Conservation (phyloP, 306 rosid species). For the Geum urbanum region DNA sequence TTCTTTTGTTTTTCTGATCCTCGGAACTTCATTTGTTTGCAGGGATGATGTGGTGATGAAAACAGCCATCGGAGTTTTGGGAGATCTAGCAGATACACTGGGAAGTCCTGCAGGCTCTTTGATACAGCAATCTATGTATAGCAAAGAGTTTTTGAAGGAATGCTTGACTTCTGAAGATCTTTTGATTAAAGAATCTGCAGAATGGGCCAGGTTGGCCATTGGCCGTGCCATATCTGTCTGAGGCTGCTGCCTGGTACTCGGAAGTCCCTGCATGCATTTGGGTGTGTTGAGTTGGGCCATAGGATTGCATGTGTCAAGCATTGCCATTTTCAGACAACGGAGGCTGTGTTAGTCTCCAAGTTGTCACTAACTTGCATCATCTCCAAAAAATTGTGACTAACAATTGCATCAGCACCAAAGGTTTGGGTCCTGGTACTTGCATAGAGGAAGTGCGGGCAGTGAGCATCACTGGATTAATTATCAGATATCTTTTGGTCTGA, state of each 20-base stretch:
- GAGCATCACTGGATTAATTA: slow-evolving; percentile 20
- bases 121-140: slow-evolving; percentile 81
- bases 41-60: slow-evolving; percentile 93
- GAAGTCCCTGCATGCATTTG: slow-evolving; percentile 79
- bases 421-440: slow-evolving; percentile 42
- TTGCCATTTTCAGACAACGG: slow-evolving; percentile 60
- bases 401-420: slow-evolving; percentile 61
- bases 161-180: slow-evolving; percentile 87
- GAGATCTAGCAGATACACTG: slow-evolving; percentile 90
- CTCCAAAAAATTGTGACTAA: slow-evolving; percentile 62
- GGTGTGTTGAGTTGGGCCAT: slow-evolving; percentile 49
- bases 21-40: slow-evolving; percentile 4
- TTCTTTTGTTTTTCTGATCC: slow-evolving; percentile 12
- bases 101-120: slow-evolving; percentile 87
- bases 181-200: slow-evolving; percentile 85
- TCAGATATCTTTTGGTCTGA: neutral
- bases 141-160: slow-evolving; percentile 79
- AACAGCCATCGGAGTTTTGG: slow-evolving; percentile 94
- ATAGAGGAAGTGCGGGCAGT: slow-evolving; percentile 48
- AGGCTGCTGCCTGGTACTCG: slow-evolving; percentile 41
- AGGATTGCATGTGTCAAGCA: slow-evolving; percentile 66
- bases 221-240: slow-evolving; percentile 82
- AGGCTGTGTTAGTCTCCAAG: slow-evolving; percentile 57
- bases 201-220: slow-evolving; percentile 94
- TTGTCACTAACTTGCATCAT: slow-evolving; percentile 94